These are phyloP conservation scores for Psilocybe tampanensis DNA, from an alignment of 768 basidiomycete species.

Conservation along the genomic window DNA sequence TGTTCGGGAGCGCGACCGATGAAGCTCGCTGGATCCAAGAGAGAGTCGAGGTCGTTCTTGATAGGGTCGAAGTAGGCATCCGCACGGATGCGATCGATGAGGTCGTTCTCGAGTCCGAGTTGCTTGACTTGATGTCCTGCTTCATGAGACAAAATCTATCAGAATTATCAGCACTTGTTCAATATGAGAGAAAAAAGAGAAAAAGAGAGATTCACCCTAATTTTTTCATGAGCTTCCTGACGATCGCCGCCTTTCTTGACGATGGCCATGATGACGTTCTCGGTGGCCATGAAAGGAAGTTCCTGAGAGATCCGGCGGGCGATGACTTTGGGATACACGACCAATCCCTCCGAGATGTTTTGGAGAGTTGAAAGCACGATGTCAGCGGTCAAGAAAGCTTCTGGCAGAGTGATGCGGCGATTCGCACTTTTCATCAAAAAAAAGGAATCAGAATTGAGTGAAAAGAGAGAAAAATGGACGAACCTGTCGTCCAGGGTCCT, in stretches of 20 bases:
- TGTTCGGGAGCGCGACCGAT: conserved; percentile 95
- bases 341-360: conserved; percentile 97
- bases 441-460: background rate
- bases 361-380: conserved; percentile 94
- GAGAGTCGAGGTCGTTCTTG: conserved; percentile 70
- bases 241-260: conserved; percentile 95
- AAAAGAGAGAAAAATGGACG: conserved; percentile 37
- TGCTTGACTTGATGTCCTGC: conserved; percentile 94
- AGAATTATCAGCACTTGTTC: background rate
- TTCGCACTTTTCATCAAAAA: conserved; percentile 78
- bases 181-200: conserved; percentile 1
- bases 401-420: conserved; percentile 93
- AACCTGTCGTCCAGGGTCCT: conserved; percentile 93
- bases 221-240: conserved; percentile 96
- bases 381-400: conserved; percentile 96
- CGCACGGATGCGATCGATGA: conserved; percentile 82
- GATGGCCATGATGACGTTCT: conserved; percentile 99
- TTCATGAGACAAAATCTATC: conserved; percentile 88
- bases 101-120: conserved; percentile 92
- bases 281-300: conserved; percentile 99
- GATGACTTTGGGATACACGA: conserved; percentile 98
- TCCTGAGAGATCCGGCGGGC: conserved; percentile 90
- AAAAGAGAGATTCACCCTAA: conserved; percentile 56
- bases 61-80: conserved; percentile 93
- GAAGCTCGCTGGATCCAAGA: conserved; percentile 88